Base-by-base conservation (phyloP, 2,329 filamentous ascomycete species). In the Monosporascus sp. region DNA sequence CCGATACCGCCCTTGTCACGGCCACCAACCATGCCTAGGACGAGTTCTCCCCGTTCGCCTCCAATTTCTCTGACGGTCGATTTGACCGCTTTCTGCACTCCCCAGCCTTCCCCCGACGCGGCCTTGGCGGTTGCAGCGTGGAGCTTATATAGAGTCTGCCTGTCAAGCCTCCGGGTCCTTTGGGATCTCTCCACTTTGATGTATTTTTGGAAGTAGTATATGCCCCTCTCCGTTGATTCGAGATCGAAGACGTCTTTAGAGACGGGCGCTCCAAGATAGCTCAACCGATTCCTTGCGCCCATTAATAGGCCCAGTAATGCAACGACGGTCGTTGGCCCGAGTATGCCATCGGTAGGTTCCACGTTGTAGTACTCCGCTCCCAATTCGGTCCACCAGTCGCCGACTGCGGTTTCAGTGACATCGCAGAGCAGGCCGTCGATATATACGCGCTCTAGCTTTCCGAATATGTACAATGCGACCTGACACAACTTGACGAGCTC, bases 351-450 rank as follows among this genome's bases (percentile, higher is more conserved):
- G 9, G 88, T 88, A 1, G 94, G 93, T 69, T 97, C 94, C 37
- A 91, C 83, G 52, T 93, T 95, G 75, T 93, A 97, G 65, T 94
- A 87, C 60, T 97, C 93, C 0, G 86, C 87, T 2, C 94, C 94
- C 55, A 97, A 87, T 64, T 96, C 90, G 1, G 89, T 86, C 94
- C 94, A 97, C 94, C 94, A 99, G 68, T 97, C 89, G 57, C 86
- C 87, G 62, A 97, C 85, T 2, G 92, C 91, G 57, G 81, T 86
- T 69, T 99, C 94, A 0, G 94, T 97, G 44, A 94, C 79, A 72
- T 99, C 94, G 68, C 94, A 99, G 3, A 99, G 80, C 24, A 97
- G 74, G 0, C 94, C 94, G 65, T 99, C 94, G 7, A 90, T 89
- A 67, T 96, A 97, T 59, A 92, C 89, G 31, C 87, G 81, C n/a